Evolutionary conservation across 352 stramenopile species (phyloP), one percentile per base, ranked within the genome.

Genomic region (Pythium insidiosum): DNA sequence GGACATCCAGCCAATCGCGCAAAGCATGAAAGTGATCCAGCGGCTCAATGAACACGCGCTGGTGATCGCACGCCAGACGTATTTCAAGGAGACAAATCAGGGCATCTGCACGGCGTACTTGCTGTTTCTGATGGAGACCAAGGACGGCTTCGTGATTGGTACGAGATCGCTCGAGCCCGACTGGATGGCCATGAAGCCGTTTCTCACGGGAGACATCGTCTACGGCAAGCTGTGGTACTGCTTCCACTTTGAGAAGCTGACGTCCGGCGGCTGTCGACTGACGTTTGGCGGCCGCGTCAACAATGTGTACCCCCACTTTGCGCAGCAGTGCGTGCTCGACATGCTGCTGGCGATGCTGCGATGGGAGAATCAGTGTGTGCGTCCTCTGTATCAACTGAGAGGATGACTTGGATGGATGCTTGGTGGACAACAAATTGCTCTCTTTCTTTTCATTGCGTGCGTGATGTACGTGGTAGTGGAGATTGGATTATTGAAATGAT

Each of bases 11-110:
- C 52, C 50, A 15, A 66, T 58, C 47, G 23, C 58, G 3, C 42
- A 60, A 7, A 53, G 64, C 18, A 73, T 75, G 53, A 66, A 66
- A 35, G 53, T 78, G 33, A 47, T 70, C 9, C 63, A 70, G 36
- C 38, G 55, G 1, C 37, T 64, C 5, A 58, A 56, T 44, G 43
- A 58, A 3, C 36, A 36, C n/a, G 55, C 48, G 22, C 18, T 63
- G 4, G 49, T 63, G 26, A 37, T 58, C 13, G 55, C 55, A 5
- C 55, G 55, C 18, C 31, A 58, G 15, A 42, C 29, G 9, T 53
- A 44, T 35, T 58, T 58, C 24, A 31, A 31, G 1, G 22, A 25
- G 9, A 16, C 36, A 12, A 46, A 44, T 24, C 36, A 46, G 12
- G 56, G 43, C 21, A 58, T 58, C 24, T 58, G 49, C 31, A 52